Evolutionary conservation across 2,329 filamentous ascomycete genomes (phyloP), one percentile per base, ranked within the genome.

Genomic region (Metarhizium rileyi): DNA sequence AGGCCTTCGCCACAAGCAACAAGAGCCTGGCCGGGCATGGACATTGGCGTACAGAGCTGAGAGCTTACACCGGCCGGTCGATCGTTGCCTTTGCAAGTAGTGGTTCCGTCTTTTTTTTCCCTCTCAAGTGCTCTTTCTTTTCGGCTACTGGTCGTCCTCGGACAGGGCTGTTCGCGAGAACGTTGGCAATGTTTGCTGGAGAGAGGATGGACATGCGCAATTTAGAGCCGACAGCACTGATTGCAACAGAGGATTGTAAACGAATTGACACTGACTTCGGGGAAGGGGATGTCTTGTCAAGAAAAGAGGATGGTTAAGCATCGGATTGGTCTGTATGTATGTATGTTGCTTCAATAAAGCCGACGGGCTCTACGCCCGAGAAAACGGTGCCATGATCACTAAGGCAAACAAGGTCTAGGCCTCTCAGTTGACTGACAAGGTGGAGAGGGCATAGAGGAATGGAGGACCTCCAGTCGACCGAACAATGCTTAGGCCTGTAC

Each of bases 401-500:
- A 49, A 43, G 23, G 47, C 23, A 46, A 44, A 43, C 22, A 52
- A 36, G 36, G 46, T 36, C 47, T 33, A 51, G 46, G 40, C 41
- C 26, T 43, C 25, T 38, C 25, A 38, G 23, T 23, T 14, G n/a
- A 45, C 41, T 35, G 41, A 16, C 35, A 47, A 28, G 25, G 50
- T 49, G 50, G 50, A 52, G 48, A 48, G 46, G 28, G n/a, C 26
- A 33, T n/a, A n/a, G 48, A 50, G 48, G 40, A 52, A 52, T 38
- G 50, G 46, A 49, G 41, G 49, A n/a, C 44, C 35, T 40, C 23
- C 36, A 43, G 16, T 23, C 30, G 33, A 36, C 41, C 12, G 18
- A 25, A 33, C 42, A 46, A 45, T 46, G 48, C 25, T 33, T 28
- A 8, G 27, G 27, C 27, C 12, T 12, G 27, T 28, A 28, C 27